Evolutionary conservation across 768 basidiomycete species (phyloP).

Genomic region (Lactifluus volemus): DNA sequence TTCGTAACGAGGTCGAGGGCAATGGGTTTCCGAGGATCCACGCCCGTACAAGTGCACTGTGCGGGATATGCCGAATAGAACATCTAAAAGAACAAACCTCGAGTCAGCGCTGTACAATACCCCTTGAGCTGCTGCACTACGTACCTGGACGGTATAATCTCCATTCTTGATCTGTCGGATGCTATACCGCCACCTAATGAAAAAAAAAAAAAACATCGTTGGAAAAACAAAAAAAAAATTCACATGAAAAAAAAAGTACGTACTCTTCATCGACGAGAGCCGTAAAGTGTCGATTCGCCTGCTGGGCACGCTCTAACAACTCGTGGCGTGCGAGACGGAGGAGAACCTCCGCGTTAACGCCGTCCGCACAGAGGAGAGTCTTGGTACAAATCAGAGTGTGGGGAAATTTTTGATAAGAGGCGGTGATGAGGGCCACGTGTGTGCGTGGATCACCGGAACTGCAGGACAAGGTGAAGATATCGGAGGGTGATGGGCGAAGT

Average conservation of each 20-base stretch:
- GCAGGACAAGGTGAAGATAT: constrained; percentile 5
- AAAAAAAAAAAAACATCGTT: not conserved
- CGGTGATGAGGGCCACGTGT: not conserved
- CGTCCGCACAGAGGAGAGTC: constrained; percentile 11
- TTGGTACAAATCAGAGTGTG: constrained; percentile 1
- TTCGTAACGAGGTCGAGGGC: constrained; percentile 50
- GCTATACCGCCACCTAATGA: constrained; percentile 60
- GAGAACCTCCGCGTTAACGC: constrained; percentile 12
- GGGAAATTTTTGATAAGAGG: not conserved
- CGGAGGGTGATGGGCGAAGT: constrained; percentile 1
- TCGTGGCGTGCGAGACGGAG: constrained; percentile 12
- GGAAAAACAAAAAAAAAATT: constrained; percentile 3
- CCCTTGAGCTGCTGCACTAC: constrained; percentile 18
- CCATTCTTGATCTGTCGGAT: constrained; percentile 49
- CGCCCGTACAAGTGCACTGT: constrained; percentile 31
- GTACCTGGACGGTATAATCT: constrained; percentile 53
- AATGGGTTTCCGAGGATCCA: constrained; percentile 56
- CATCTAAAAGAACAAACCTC: constrained; percentile 33
- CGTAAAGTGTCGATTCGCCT: constrained; percentile 43
- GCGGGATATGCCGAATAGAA: constrained; percentile 54
- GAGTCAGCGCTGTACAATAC: not conserved
- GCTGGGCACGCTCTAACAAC: constrained; percentile 46
- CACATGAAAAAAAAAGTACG: constrained; percentile 19
- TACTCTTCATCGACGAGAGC: constrained; percentile 64
- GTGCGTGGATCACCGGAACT: constrained; percentile 7